These are phyloP conservation scores for Penicillium sclerotiorum DNA, from an alignment of 2,329 filamentous ascomycete genomes.

Conservation along the genomic window DNA sequence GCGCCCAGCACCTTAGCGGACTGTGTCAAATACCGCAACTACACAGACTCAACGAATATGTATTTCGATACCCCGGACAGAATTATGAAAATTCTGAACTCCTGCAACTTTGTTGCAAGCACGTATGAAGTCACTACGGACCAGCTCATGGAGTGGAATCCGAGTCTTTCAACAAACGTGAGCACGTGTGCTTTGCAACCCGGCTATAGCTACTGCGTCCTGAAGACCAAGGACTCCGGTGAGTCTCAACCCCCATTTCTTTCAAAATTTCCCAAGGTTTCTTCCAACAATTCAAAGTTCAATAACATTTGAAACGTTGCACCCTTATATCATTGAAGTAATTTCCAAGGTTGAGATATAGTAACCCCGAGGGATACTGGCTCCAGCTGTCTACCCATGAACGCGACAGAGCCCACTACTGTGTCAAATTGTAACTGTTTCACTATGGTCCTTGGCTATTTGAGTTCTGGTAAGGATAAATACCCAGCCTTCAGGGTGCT, in stretches of 20 bases:
- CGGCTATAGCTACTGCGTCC: not conserved
- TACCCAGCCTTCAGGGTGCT: not conserved
- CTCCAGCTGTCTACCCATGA: not conserved
- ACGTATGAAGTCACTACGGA: not conserved
- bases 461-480: not conserved
- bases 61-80: not conserved
- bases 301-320: not conserved
- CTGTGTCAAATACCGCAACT: not conserved
- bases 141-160: conserved; percentile 1
- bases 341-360: not conserved
- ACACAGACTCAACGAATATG: not conserved
- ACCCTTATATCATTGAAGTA: not conserved
- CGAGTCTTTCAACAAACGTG: not conserved
- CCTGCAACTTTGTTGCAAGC: not conserved
- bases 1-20: not conserved
- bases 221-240: not conserved
- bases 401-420: not conserved
- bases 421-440: conserved; percentile 1
- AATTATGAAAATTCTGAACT: not conserved
- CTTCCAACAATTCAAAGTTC: not conserved
- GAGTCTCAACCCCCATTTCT: not conserved
- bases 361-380: not conserved
- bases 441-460: not conserved
- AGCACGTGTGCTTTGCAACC: not conserved
- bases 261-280: not conserved